These are phyloP conservation scores for Chytriomyces sp. DNA, from an alignment of 192 early-diverging fungal genomes.

Conservation along the genomic window DNA sequence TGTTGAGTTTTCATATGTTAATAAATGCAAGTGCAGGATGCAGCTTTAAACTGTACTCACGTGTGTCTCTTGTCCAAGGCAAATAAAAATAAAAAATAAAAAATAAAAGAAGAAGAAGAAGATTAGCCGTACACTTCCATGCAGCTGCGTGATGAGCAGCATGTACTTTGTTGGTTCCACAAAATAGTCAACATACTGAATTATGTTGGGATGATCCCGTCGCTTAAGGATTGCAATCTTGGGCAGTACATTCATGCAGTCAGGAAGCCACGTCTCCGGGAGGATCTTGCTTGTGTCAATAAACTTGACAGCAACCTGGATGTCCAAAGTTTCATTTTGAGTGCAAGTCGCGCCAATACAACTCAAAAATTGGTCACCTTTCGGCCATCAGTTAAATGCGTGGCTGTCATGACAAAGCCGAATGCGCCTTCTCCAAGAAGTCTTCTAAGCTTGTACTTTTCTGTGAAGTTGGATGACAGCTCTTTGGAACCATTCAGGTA, in stretches of 20 bases:
- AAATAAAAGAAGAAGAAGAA: neutral
- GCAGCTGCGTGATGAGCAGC: slow-evolving; percentile 56
- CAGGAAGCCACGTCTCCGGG: slow-evolving; percentile 39
- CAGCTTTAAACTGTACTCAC: neutral
- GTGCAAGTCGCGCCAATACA: neutral
- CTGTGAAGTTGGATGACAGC: slow-evolving; percentile 24
- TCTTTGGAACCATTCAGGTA: slow-evolving; percentile 40
- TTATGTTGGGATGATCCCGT: slow-evolving; percentile 55
- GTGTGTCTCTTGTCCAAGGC: neutral
- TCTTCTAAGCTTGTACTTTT: slow-evolving; percentile 39
- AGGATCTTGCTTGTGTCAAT: slow-evolving; percentile 49
- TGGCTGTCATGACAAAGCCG: slow-evolving; percentile 58
- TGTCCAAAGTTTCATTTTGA: neutral
- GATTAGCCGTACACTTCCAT: slow-evolving; percentile 33
- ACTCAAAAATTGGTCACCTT: slow-evolving; percentile 28
- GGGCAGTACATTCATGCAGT: slow-evolving; percentile 25
- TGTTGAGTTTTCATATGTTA: slow-evolving; percentile 12
- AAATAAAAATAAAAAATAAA: neutral
- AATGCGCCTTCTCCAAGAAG: slow-evolving; percentile 58
- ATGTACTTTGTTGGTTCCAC: slow-evolving; percentile 46
- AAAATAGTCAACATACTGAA: slow-evolving; percentile 52
- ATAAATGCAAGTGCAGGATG: neutral
- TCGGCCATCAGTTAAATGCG: slow-evolving; percentile 13
- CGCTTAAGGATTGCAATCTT: slow-evolving; percentile 45
- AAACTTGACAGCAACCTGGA: slow-evolving; percentile 59